Conservation (phyloP, 768 basidiomycete genomes). For the Naganishia randhawae region DNA sequence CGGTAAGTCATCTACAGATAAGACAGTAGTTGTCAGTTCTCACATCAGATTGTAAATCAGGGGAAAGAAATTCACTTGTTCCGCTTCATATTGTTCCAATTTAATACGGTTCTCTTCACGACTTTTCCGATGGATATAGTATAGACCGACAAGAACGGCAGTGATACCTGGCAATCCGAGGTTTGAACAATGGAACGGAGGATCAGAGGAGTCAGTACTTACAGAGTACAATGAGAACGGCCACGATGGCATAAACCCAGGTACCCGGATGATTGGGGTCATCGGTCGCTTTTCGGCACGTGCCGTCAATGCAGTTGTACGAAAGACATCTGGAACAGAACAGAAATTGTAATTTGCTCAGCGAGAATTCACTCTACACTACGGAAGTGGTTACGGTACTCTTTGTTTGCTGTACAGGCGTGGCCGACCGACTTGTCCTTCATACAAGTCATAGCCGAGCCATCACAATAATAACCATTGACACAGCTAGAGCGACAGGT, state of each 20-base stretch:
- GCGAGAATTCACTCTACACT: neutral
- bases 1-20: constrained; percentile 42
- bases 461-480: constrained; percentile 72
- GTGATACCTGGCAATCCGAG: constrained; percentile 61
- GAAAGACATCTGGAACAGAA: constrained; percentile 60
- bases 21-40: neutral
- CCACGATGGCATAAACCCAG: constrained; percentile 72
- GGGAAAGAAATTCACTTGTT: constrained; percentile 56
- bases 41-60: neutral
- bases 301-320: constrained; percentile 66
- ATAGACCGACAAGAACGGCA: constrained; percentile 66
- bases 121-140: constrained; percentile 66
- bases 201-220: constrained; percentile 39
- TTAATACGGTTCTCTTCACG: constrained; percentile 75
- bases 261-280: constrained; percentile 61
- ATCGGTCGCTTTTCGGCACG: constrained; percentile 64
- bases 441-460: constrained; percentile 59
- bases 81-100: constrained; percentile 82
- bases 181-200: neutral
- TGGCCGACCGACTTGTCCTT: constrained; percentile 60
- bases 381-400: constrained; percentile 50
- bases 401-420: constrained; percentile 60
- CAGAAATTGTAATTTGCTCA: neutral
- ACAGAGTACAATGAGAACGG: constrained; percentile 70
- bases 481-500: constrained; percentile 58